Base-by-base conservation (phyloP, 192 early-diverging fungal genomes). In the Linnemannia hyalina region DNA sequence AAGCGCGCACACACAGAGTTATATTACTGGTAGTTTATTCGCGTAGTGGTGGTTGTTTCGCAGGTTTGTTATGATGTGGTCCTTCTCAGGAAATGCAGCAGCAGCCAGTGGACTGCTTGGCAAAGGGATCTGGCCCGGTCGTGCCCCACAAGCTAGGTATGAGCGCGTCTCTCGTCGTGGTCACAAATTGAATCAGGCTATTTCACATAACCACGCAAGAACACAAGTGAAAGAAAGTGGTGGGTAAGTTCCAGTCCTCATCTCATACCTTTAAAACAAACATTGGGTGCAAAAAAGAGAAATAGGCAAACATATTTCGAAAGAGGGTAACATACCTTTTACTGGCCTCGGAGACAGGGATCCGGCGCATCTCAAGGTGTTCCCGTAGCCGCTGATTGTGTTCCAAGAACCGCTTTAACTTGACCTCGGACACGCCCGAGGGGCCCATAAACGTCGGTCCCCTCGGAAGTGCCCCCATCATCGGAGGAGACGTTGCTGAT, bases 281-380 rank as follows among this genome's bases (percentile, higher is more conserved):
- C 35, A 35, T 1, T 35, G 1, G 1, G 35, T 35, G 35, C 35
- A 35, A 35, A 35, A 35, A 6, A 40, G 6, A 40, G 38, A 40
- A 3, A 40, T 40, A 40, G 38, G 3, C 38, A 40, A 38, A 40
- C 38, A 40, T 40, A 6, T 40, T 6, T 40, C 3, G 3, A 52
- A 70, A 70, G 20, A 44, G 49, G 26, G 47, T 6, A 5, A 40
- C 38, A 40, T 91, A 91, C 90, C 88, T 88, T 54, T 76, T 71
- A 75, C 87, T 82, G 35, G 95, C 95, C 75, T 95, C 94, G 52
- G 95, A 96, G 70, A 95, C 93, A 65, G 94, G 90, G 26, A 95
- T 93, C 52, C 95, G 93, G 29, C 89, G 93, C 81, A 96, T 91
- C 70, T 96, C 95, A 57, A 95, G 92, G 84, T 94, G 95, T 78